These are phyloP conservation scores for Drechmeria coniospora DNA, from an alignment of 2,329 filamentous ascomycete genomes.

Conservation along the genomic window DNA sequence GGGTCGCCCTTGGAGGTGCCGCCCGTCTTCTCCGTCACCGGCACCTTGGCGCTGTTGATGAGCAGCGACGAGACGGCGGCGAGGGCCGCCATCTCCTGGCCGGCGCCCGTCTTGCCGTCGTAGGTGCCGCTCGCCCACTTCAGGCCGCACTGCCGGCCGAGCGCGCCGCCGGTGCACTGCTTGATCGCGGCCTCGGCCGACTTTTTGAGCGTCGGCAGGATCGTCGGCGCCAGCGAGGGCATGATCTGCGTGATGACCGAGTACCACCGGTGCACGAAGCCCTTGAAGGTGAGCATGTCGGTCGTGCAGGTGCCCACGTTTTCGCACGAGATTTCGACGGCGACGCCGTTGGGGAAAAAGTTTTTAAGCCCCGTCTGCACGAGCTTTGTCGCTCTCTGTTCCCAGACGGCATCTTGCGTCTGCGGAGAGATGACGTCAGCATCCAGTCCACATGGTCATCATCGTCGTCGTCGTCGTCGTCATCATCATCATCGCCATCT, in stretches of 20 bases:
- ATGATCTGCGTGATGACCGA: constrained; percentile 36
- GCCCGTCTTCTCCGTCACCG: constrained; percentile 31
- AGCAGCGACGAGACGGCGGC: constrained; percentile 39
- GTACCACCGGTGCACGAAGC: constrained; percentile 42
- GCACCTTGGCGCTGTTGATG: constrained; percentile 22
- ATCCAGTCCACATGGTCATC: no score
- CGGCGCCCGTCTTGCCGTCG: constrained; percentile 40
- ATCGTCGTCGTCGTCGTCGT: no score
- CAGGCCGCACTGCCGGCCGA: constrained; percentile 35
- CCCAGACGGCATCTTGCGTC: constrained; percentile 37
- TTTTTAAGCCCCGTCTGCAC: constrained; percentile 20
- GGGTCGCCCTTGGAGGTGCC: constrained; percentile 33
- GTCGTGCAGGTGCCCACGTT: constrained; percentile 36
- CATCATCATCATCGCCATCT: no score
- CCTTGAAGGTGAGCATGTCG: constrained; percentile 51
- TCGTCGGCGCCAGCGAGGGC: constrained; percentile 32
- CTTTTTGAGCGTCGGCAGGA: constrained; percentile 34
- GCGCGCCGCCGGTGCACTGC: constrained; percentile 36
- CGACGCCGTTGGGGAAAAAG: constrained; percentile 41
- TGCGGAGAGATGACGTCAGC: constrained; percentile 11
- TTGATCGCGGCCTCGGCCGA: constrained; percentile 38
- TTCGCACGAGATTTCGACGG: constrained; percentile 48
- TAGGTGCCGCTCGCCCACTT: constrained; percentile 35
- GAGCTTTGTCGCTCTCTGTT: constrained; percentile 26
- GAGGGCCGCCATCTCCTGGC: constrained; percentile 44